Evolutionary conservation across 2,329 filamentous ascomycete species (phyloP).

Genomic region (Cladophialophora yegresii): DNA sequence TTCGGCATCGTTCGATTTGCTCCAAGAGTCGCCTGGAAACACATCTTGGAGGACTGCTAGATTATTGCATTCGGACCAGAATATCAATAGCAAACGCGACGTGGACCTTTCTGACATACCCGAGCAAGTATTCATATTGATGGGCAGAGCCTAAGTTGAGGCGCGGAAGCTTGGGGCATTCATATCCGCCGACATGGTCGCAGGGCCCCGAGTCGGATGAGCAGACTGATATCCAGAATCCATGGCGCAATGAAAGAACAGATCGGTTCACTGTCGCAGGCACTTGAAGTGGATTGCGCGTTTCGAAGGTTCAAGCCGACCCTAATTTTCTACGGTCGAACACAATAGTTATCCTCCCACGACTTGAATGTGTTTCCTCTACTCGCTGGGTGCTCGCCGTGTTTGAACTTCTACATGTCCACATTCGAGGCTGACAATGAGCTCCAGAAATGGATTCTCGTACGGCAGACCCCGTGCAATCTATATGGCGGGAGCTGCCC

Average conservation of each 20-base stretch:
- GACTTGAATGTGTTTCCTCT: not conserved
- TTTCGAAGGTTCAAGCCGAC: not conserved
- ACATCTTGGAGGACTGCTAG: not conserved
- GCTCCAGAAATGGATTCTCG: constrained; percentile 15
- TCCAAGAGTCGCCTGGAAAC: not conserved
- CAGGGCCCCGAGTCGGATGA: not conserved
- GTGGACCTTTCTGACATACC: too few relatives aligned
- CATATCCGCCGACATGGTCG: too few relatives aligned
- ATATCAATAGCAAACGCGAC: too few relatives aligned
- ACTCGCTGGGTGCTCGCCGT: too few relatives aligned
- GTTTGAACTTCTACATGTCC: not conserved
- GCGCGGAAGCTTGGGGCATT: too few relatives aligned
- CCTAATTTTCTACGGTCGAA: not conserved
- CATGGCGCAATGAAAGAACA: not conserved
- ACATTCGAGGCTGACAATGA: not conserved
- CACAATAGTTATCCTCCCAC: not conserved
- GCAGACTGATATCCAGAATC: too few relatives aligned
- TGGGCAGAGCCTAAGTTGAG: too few relatives aligned
- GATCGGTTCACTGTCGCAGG: not conserved
- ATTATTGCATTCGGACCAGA: not conserved
- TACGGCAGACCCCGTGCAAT: constrained; percentile 24
- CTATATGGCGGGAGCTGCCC: constrained; percentile 32
- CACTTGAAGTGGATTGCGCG: not conserved
- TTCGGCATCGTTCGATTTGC: not conserved
- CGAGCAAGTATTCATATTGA: too few relatives aligned